Base-by-base conservation (phyloP, 768 basidiomycete genomes). In the Psilocybe tampanensis region DNA sequence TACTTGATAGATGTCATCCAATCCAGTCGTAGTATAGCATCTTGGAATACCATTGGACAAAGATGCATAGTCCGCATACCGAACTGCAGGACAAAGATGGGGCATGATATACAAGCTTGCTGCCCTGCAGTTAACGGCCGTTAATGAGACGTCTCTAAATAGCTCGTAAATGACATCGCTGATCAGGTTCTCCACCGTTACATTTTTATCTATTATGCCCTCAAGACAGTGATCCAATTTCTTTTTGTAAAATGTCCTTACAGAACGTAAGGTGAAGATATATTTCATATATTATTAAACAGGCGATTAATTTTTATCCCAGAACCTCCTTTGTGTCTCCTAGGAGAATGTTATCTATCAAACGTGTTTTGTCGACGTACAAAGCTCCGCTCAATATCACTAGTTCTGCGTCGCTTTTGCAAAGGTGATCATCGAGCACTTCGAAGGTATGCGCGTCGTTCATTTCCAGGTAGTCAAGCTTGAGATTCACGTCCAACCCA, bases 301-400 rank as follows among this genome's bases (percentile, higher is more conserved):
- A 39, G 29, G 29, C 5, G 13, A 13, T 2, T 34, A 44, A 18
- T 42, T 42, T 32, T 63, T 65, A 72, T 47, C 59, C 65, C 41
- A 83, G 52, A 52, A 81, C 73, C 19, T 60, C 69, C 43, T 59
- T 67, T 8, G 65, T 59, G 62, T 84, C 76, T 8, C 86, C 94
- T 1, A 97, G 70, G 42, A 97, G 75, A 50, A 97, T 71, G 69
- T 98, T 99, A 72, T 99, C 96, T 42, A 99, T 98, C 63, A 99
- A 70, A 61, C 95, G 81, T 39, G 95, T 98, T 68, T 80, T 82
- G 39, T 92, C 93, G 2, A 95, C 83, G 82, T 89, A 90, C 60
- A 95, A 66, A 24, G 93, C 94, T 2, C 94, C 95, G 59, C 94
- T 96, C 49, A 98, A 64, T 19, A 97, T 83, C 26, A 89, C 84